Conservation (phyloP, 1,139 yeast species). For the Neolecta irregularis region DNA sequence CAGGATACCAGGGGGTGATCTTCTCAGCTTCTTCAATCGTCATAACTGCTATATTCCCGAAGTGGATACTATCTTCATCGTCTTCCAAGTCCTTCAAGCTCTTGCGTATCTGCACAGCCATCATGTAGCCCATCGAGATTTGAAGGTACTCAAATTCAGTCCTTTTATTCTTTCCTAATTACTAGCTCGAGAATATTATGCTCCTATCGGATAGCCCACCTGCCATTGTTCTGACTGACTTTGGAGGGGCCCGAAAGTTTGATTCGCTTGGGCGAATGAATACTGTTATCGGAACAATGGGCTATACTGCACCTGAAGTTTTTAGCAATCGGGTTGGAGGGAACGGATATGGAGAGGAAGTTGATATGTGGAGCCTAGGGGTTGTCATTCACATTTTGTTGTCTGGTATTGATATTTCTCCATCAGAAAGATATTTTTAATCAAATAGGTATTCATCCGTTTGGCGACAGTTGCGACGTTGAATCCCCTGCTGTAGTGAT, state of each 20-base stretch:
- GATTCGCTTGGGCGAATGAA: constrained; percentile 30
- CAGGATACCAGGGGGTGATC: constrained; percentile 44
- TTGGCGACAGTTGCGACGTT: constrained; percentile 2
- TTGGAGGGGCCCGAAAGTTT: constrained; percentile 43
- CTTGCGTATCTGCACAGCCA: constrained; percentile 36
- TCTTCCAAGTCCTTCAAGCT: constrained; percentile 41
- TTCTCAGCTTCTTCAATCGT: constrained; percentile 44
- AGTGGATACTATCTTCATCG: constrained; percentile 38
- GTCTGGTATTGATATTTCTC: constrained; percentile 15
- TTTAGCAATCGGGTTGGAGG: constrained; percentile 2
- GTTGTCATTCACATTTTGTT: constrained; percentile 40
- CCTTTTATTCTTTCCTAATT: constrained; percentile 4
- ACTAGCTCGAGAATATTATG: constrained; percentile 40
- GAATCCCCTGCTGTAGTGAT: constrained; percentile 5
- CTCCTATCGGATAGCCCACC: constrained; percentile 38
- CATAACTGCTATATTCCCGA: constrained; percentile 35
- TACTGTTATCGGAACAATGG: constrained; percentile 39
- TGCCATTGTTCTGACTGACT: constrained; percentile 43
- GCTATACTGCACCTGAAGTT: constrained; percentile 12
- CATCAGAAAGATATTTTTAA: constrained; percentile 1
- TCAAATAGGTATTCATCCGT: constrained; percentile 6
- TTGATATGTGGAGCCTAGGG: constrained; percentile 58
- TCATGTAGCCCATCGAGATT: constrained; percentile 40
- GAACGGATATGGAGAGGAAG: constrained; percentile 37
- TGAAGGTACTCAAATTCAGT: constrained; percentile 24